These are phyloP conservation scores for Mycena vulgaris DNA, from an alignment of 768 basidiomycete genomes.

Conservation along the genomic window DNA sequence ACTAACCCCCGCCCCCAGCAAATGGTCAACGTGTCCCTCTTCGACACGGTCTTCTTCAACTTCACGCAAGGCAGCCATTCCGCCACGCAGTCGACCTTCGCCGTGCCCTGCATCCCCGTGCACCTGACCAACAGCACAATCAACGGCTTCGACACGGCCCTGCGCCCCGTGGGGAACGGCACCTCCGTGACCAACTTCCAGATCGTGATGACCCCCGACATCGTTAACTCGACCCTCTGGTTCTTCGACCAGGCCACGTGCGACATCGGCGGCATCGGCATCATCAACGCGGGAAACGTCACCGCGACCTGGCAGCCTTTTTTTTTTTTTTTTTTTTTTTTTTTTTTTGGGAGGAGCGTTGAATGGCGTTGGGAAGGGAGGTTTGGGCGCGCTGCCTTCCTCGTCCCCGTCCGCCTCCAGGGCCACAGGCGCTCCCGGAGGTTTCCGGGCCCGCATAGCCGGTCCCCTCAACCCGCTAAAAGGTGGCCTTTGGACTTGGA, in stretches of 20 bases:
- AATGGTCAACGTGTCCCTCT: constrained; percentile 58
- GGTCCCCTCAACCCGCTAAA: no score
- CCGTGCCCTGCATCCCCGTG: constrained; percentile 66
- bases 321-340: no score
- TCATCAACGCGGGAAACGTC: constrained; percentile 67
- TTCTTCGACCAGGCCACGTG: constrained; percentile 73
- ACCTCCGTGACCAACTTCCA: constrained; percentile 61
- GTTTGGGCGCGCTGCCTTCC: no score
- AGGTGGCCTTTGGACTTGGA: neutral
- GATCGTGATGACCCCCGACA: constrained; percentile 59
- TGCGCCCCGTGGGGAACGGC: constrained; percentile 65
- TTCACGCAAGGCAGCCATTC: constrained; percentile 71
- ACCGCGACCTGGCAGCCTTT: constrained; percentile 55
- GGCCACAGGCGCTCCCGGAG: no score
- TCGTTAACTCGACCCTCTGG: constrained; percentile 66
- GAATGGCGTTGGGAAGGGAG: no score
- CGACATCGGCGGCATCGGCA: constrained; percentile 72
- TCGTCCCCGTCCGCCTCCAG: no score
- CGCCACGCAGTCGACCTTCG: constrained; percentile 71
- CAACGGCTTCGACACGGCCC: constrained; percentile 73
- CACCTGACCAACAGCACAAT: constrained; percentile 62
- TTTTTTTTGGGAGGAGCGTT: no score
- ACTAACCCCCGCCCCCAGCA: constrained; percentile 35
- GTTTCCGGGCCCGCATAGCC: no score
- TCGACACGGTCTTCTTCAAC: constrained; percentile 71